Evolutionary conservation across 2,329 filamentous ascomycete species (phyloP).

Genomic region (Pseudocercospora fijiensis): DNA sequence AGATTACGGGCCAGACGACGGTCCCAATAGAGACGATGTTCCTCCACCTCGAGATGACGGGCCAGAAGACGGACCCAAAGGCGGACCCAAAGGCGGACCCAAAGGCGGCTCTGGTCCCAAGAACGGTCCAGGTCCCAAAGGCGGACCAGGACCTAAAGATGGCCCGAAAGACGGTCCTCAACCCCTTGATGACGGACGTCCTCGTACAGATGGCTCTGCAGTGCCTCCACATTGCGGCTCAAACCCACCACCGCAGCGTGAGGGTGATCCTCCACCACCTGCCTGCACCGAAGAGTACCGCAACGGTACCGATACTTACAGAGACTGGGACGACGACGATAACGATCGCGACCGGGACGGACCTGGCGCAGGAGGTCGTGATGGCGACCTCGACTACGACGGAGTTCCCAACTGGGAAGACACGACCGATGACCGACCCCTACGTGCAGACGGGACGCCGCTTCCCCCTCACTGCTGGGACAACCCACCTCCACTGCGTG

Average conservation of each 20-base stretch:
- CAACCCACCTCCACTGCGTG: neutral
- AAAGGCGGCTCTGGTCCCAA: no score
- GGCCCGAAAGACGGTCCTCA: no score
- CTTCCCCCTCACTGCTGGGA: constrained; percentile 1
- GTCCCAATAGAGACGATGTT: neutral
- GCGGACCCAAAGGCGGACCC: no score
- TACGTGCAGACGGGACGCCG: neutral
- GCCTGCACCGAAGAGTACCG: neutral
- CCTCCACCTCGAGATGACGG: neutral
- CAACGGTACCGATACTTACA: neutral
- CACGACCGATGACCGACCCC: neutral
- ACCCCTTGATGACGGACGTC: neutral
- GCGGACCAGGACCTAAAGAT: no score
- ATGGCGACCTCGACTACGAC: neutral
- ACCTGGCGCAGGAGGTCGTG: neutral
- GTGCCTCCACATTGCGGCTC: neutral
- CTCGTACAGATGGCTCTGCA: neutral
- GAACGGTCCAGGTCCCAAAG: no score
- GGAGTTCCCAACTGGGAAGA: constrained; percentile 2
- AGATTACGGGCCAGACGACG: neutral
- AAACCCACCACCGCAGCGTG: neutral
- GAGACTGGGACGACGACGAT: neutral
- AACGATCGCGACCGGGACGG: neutral
- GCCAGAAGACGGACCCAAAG: neutral
- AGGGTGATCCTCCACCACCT: neutral